Evolutionary conservation across 73 alveolate species (phyloP).

Genomic region (Blepharisma stoltei): DNA sequence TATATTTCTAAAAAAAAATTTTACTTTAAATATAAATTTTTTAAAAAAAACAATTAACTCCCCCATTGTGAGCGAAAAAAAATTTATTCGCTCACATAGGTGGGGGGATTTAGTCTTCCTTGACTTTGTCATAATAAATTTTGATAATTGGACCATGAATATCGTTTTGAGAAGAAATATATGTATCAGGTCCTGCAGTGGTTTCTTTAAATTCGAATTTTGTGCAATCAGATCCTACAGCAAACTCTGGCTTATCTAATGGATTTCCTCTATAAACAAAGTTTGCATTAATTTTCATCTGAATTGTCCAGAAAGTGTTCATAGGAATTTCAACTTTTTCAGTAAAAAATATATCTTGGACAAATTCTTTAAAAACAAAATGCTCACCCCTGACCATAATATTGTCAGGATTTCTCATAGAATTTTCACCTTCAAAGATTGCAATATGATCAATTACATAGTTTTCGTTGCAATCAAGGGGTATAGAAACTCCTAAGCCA

Average conservation of each 20-base stretch:
- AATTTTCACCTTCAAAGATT: not conserved
- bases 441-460: not conserved
- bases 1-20: too few relatives aligned
- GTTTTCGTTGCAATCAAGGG: not conserved
- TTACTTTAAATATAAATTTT: too few relatives aligned
- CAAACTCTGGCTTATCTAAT: not conserved
- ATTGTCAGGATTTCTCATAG: not conserved
- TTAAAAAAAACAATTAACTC: too few relatives aligned
- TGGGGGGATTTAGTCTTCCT: too few relatives aligned
- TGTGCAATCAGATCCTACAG: conserved; percentile 13
- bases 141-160: too few relatives aligned
- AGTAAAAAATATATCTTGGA: not conserved
- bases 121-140: too few relatives aligned
- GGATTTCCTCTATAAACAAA: conserved; percentile 29
- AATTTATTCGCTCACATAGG: too few relatives aligned
- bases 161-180: too few relatives aligned
- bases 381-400: not conserved
- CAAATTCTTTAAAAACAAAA: not conserved
- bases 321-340: not conserved
- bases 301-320: not conserved
- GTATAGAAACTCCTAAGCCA: not conserved
- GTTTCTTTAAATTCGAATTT: not conserved
- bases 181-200: too few relatives aligned
- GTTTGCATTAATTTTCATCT: not conserved
- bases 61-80: too few relatives aligned